A percentile compares a stretch with the other conserved stretches of the same genome.
Evolutionary conservation across 768 basidiomycete species (phyloP).

Genomic region (Hygrocybe coccinea): DNA sequence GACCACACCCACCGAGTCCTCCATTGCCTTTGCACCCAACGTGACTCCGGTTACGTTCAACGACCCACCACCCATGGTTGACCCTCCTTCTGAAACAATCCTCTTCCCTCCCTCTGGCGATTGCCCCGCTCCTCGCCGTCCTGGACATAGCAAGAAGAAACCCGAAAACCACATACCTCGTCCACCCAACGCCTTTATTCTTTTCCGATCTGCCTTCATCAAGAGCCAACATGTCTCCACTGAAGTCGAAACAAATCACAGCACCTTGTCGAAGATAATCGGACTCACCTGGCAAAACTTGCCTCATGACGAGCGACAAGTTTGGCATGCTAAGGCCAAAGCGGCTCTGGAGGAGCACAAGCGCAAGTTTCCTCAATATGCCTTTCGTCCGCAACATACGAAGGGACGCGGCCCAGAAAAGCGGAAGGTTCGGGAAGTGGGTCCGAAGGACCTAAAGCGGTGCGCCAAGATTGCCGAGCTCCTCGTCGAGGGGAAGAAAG

Average conservation of each 20-base stretch:
- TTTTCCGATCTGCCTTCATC: slow-evolving; percentile 81
- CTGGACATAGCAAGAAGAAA: slow-evolving; percentile 64
- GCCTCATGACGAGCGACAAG: slow-evolving; percentile 65
- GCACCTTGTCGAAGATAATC: slow-evolving; percentile 79
- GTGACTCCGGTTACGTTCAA: slow-evolving; percentile 56
- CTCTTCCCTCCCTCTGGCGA: slow-evolving; percentile 51
- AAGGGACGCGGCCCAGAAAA: slow-evolving; percentile 43
- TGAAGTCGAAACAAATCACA: slow-evolving; percentile 76
- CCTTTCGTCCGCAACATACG: slow-evolving; percentile 61
- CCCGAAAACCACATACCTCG: slow-evolving; percentile 74
- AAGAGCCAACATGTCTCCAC: slow-evolving; percentile 73
- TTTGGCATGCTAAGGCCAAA: slow-evolving; percentile 77
- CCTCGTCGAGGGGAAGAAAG: slow-evolving; percentile 52
- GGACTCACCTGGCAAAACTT: slow-evolving; percentile 80
- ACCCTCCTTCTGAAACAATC: slow-evolving; percentile 39
- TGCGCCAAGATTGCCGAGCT: slow-evolving; percentile 66
- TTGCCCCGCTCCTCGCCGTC: slow-evolving; percentile 35
- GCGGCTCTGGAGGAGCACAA: slow-evolving; percentile 68
- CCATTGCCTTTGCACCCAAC: slow-evolving; percentile 54
- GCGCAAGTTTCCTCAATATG: slow-evolving; percentile 69
- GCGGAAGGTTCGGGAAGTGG: slow-evolving; percentile 57
- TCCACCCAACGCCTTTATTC: slow-evolving; percentile 82
- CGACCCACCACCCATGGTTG: slow-evolving; percentile 40
- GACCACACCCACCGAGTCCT: slow-evolving; percentile 41
- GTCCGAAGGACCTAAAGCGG: slow-evolving; percentile 56